Percentiles rank a stretch among this genome's conserved stretches.
phyloP scores from a whole-genome alignment of 2,329 filamentous ascomycete species.

The Alternaria sp. region DNA sequence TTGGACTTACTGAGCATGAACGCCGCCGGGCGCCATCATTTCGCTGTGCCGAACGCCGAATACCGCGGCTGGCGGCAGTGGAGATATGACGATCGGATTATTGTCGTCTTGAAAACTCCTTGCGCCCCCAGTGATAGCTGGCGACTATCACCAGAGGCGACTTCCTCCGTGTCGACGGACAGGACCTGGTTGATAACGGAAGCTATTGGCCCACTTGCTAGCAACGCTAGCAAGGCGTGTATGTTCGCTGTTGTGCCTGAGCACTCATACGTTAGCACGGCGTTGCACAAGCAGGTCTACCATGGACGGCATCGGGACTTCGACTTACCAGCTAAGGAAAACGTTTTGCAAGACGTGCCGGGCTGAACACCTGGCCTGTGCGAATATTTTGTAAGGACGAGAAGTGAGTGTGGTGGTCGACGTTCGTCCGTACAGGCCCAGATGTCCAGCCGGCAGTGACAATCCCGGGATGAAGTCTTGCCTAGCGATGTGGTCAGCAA shows the following conservation, averaged over 20 bases:
- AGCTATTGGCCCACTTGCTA: too few species aligned
- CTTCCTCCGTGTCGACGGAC: background rate
- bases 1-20: background rate
- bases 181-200: too few species aligned
- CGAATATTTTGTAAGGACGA: background rate
- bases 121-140: background rate
- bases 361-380: background rate
- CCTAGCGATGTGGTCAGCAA: too few species aligned
- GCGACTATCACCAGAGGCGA: background rate
- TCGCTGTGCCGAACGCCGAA: background rate
- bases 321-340: background rate
- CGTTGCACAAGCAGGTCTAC: background rate
- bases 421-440: background rate
- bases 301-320: background rate
- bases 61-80: background rate
- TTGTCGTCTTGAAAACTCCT: background rate
- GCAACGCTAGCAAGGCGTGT: too few species aligned
- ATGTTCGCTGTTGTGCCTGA: background rate
- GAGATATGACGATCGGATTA: background rate
- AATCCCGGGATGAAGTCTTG: background rate
- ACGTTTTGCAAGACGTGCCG: background rate
- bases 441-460: background rate
- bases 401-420: background rate
- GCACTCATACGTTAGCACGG: background rate
- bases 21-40: background rate